These are phyloP conservation scores for Elaeagnus macrophylla DNA, from an alignment of 306 rosid species.

Conservation along the genomic window DNA sequence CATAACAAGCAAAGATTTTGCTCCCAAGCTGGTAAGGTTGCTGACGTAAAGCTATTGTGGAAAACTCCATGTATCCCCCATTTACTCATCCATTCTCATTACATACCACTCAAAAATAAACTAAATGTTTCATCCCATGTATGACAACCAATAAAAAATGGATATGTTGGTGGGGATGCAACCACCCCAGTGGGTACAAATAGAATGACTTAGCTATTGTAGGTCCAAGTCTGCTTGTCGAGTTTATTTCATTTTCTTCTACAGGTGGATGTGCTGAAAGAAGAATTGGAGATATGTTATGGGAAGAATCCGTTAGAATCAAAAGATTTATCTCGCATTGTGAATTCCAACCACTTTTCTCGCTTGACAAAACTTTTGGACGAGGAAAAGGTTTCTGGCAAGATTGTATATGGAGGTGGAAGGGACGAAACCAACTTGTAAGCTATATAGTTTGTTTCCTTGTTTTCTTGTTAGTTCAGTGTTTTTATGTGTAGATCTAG, in stretches of 20 bases:
- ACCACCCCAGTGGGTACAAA: no score
- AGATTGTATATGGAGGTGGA: constrained; percentile 81
- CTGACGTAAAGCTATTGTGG: constrained; percentile 2
- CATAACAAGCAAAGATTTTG: constrained; percentile 71
- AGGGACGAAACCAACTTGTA: constrained; percentile 68
- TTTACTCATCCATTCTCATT: no score
- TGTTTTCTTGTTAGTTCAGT: constrained; percentile 11
- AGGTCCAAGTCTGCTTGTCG: constrained; percentile 5
- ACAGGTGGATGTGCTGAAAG: constrained; percentile 69
- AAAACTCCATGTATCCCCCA: no score
- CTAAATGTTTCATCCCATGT: no score
- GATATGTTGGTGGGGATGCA: no score
- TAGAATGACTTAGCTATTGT: no score
- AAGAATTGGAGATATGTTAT: constrained; percentile 64
- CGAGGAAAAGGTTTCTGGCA: constrained; percentile 79
- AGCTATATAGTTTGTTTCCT: constrained; percentile 24
- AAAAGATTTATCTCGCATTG: constrained; percentile 83
- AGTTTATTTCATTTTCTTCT: constrained; percentile 19
- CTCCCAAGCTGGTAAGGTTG: constrained; percentile 66
- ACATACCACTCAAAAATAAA: no score
- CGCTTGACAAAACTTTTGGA: constrained; percentile 83
- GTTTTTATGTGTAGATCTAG: neutral
- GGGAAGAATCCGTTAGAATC: constrained; percentile 79
- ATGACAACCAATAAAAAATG: no score
- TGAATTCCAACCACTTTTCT: constrained; percentile 69